Base-by-base conservation (phyloP, 257 asterid species). In the Fraxinus pennsylvanica region DNA sequence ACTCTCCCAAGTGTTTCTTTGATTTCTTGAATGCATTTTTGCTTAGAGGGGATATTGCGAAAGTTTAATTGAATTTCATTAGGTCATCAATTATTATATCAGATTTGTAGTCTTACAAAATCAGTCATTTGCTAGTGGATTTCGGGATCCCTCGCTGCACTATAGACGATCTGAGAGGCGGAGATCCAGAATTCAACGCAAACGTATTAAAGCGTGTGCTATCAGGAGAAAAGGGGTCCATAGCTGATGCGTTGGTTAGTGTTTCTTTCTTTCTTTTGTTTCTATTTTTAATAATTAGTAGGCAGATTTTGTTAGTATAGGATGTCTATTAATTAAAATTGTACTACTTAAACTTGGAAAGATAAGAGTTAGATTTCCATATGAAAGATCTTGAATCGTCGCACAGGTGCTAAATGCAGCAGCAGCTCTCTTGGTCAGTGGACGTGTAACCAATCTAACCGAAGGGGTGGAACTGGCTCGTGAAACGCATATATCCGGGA, bases 241-340 rank as follows among this genome's bases (percentile, higher is more conserved):
- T 90, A 43, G 98, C 94, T 41, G 96, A 94, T 86, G 97, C 98
- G 71, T 66, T 94, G 57, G 98, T 94, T 77, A 81, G 94, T 84
- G 59, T 3, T 35, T 52, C 17, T 22, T 38, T 21, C 4, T 13
- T 32, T 22, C 13, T 33, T 33, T 33, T 33, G 2, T 57, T 7
- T 57, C 29, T 57, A 5, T 61, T 5, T 22, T 22, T 7, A 61
- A 61, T 2, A 61, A 21, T 6, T 61, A n/a, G 7, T n/a, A 57
- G 25, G 27, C 25, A 57, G 25, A 57, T n/a, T n/a, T 57, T 7
- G 66, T 57, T 7, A 45, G 57, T 4, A 47, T 13, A 47, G 7
- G 7, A 47, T 47, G 7, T 47, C 59, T 4, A 47, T 47, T 47
- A 21, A 15, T 47, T 47, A 43, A 43, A 43, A 43, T 43, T 43